These are phyloP conservation scores for Nephromyces sp. DNA, from an alignment of 169 alveolate species.

Conservation along the genomic window DNA sequence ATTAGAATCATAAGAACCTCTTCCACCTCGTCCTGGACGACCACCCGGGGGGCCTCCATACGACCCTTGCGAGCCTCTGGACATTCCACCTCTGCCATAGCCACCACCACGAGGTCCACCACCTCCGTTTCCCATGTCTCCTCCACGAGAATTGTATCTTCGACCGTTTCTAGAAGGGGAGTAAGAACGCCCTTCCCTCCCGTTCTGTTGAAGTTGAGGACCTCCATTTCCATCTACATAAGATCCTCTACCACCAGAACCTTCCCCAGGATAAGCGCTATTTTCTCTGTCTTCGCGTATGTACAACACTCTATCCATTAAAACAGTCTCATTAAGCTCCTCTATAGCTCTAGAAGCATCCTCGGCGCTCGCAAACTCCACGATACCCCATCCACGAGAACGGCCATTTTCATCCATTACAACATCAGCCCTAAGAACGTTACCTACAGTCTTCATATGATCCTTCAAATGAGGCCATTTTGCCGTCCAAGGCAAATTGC, in stretches of 20 bases:
- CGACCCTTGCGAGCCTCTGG: neutral
- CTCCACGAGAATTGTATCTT: too few species aligned
- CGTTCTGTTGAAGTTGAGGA: neutral
- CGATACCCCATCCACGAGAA: constrained; percentile 48
- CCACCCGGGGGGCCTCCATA: neutral
- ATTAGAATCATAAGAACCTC: too few species aligned
- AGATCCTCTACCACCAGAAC: neutral
- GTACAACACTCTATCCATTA: constrained; percentile 33
- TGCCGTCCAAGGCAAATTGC: constrained; percentile 78
- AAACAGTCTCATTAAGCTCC: constrained; percentile 35
- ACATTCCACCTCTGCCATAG: neutral
- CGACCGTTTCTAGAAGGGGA: too few species aligned
- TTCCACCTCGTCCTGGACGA: too few species aligned
- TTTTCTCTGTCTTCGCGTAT: constrained; percentile 45
- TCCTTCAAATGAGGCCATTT: constrained; percentile 76
- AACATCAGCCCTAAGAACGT: constrained; percentile 74
- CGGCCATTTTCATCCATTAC: constrained; percentile 75
- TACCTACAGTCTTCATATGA: constrained; percentile 80
- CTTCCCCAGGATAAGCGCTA: neutral
- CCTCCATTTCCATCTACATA: neutral
- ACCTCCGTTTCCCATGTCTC: too few species aligned
- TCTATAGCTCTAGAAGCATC: constrained; percentile 37
- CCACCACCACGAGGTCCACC: neutral
- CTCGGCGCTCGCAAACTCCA: constrained; percentile 31
- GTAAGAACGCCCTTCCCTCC: neutral